phyloP scores from a whole-genome alignment of 768 basidiomycete species.

The Rickenella mellea region DNA sequence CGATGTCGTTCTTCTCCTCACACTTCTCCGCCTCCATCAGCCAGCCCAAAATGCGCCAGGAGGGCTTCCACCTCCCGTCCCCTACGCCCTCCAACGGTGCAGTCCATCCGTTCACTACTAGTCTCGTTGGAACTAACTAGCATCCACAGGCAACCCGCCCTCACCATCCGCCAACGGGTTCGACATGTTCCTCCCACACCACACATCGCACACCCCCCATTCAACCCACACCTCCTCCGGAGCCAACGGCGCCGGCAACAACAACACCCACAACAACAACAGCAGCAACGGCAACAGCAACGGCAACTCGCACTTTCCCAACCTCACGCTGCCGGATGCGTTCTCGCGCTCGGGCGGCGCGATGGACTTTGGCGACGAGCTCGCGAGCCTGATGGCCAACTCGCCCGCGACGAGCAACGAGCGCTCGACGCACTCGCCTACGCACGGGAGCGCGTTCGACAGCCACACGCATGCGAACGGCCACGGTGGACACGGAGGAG shows the following conservation, averaged over 20 bases:
- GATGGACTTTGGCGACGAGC: slow-evolving; percentile 62
- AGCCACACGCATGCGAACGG: slow-evolving; percentile 21
- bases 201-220: slow-evolving; percentile 45
- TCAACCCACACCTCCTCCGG: slow-evolving; percentile 13
- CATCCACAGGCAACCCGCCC: slow-evolving; percentile 28
- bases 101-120: slow-evolving; percentile 20
- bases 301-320: slow-evolving; percentile 7
- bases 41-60: slow-evolving; percentile 52
- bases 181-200: slow-evolving; percentile 34
- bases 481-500: slow-evolving; percentile 9
- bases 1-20: slow-evolving; percentile 23
- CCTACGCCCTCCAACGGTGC: slow-evolving; percentile 22
- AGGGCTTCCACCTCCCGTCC: slow-evolving; percentile 62
- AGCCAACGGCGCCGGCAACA: slow-evolving; percentile 11
- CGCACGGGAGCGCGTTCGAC: slow-evolving; percentile 13
- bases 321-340: slow-evolving; percentile 6
- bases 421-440: slow-evolving; percentile 27
- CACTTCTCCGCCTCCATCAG: slow-evolving; percentile 27
- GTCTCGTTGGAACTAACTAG: slow-evolving; percentile 15
- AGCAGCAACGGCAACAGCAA: slow-evolving; percentile 9
- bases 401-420: slow-evolving; percentile 28
- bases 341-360: not conserved
- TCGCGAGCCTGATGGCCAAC: slow-evolving; percentile 46
- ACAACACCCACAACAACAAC: slow-evolving; percentile 8
- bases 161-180: slow-evolving; percentile 34